Conservation (phyloP, 495 filamentous ascomycete species). For the Penicillium maclennaniae region DNA sequence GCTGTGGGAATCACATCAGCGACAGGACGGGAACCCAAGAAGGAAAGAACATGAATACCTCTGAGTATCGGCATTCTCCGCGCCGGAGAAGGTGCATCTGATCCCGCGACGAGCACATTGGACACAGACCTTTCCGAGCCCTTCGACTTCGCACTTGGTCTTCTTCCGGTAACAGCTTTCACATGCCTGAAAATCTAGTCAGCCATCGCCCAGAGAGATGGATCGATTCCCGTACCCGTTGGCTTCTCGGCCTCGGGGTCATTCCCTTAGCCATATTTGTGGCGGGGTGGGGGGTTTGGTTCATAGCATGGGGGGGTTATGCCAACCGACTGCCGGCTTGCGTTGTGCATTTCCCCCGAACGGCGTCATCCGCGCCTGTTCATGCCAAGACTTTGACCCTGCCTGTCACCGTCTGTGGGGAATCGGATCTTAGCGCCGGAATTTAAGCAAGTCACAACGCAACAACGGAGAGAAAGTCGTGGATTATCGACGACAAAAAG, state of each 20-base stretch:
- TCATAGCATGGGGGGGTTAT: slow-evolving; percentile 15
- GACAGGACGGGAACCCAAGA: neutral
- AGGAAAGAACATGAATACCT: neutral
- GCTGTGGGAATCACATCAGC: slow-evolving; percentile 31
- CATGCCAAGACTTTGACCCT: slow-evolving; percentile 17
- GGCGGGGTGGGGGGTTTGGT: slow-evolving; percentile 4
- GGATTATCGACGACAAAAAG: neutral
- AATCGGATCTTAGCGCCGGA: slow-evolving; percentile 1
- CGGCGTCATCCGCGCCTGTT: slow-evolving; percentile 5
- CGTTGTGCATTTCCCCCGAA: slow-evolving; percentile 18
- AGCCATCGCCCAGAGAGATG: slow-evolving; percentile 1
- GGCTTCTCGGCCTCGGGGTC: slow-evolving; percentile 10
- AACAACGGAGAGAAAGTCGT: neutral
- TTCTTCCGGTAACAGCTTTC: slow-evolving; percentile 97
- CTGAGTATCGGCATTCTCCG: neutral
- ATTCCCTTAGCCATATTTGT: neutral
- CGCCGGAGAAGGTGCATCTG: slow-evolving; percentile 80
- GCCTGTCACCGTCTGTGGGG: neutral
- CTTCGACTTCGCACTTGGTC: slow-evolving; percentile 92
- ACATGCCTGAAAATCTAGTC: slow-evolving; percentile 61
- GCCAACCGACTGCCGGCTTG: slow-evolving; percentile 14
- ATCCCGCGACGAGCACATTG: slow-evolving; percentile 94
- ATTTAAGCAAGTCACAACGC: neutral
- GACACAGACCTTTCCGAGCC: slow-evolving; percentile 63
- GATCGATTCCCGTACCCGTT: slow-evolving; percentile 10